Evolutionary conservation across 805 yeast genomes (phyloP), one percentile per base, ranked within the genome.

Genomic region (Babjeviella inositovora): DNA sequence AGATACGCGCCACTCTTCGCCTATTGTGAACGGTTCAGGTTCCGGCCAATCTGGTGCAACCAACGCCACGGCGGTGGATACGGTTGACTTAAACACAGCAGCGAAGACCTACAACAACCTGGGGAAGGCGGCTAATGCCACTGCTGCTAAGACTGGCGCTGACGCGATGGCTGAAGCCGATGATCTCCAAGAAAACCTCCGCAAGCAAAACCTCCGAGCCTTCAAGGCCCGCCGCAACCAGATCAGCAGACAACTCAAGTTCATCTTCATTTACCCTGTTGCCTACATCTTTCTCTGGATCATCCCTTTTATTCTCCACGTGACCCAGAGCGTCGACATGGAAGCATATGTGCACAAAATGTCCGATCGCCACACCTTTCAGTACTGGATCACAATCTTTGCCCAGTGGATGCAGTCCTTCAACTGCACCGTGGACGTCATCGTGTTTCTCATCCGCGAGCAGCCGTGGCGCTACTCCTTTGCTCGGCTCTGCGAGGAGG

Each of bases 281-380:
- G 75, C 93, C 2, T 84, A 81, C 44, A 57, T 81, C 28, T 55
- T 76, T 14, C 46, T 82, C 22, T 84, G 96, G 96, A 39, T 74
- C 11, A 72, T 77, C 32, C 95, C 95, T 2, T 63, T 80, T 29
- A 61, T 73, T 5, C 54, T 67, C 17, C 77, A 36, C 52, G 61
- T 33, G 50, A 54, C 18, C 50, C 58, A 33, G 69, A 63, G 27
- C 41, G 57, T 11, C 20, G 29, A 2, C 53, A 60, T 28, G 64
- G 67, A n/a, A n/a, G n/a, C n/a, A n/a, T n/a, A n/a, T n/a, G n/a
- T n/a, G n/a, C n/a, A n/a, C n/a, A n/a, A n/a, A n/a, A n/a, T n/a
- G n/a, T n/a, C n/a, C n/a, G n/a, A n/a, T n/a, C n/a, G n/a, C n/a
- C 2, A 67, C 75, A 3, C 54, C 64, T 6, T 59, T 60, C n/a